Conservation (phyloP, 2,329 filamentous ascomycete genomes). For the Fusarium bactridioides region DNA sequence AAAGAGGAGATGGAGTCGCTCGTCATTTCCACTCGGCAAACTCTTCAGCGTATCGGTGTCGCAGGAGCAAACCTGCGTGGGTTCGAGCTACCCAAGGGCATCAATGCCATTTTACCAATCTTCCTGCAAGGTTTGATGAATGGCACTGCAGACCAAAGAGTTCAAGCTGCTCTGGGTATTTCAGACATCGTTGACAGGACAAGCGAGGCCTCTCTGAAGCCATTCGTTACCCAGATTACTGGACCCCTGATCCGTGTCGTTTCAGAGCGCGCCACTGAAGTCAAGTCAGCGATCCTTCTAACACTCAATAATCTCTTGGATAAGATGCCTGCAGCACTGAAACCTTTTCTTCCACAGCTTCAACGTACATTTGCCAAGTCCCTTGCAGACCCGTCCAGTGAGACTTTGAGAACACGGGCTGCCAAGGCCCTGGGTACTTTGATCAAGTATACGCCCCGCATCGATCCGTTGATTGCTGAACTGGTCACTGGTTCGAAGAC, state of each 20-base stretch:
- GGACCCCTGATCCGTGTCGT: slow-evolving; percentile 97
- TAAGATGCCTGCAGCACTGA: slow-evolving; percentile 94
- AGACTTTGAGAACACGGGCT: slow-evolving; percentile 84
- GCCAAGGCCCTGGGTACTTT: slow-evolving; percentile 94
- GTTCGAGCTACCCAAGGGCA: slow-evolving; percentile 93
- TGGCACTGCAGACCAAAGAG: slow-evolving; percentile 89
- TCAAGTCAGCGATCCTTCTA: slow-evolving; percentile 92
- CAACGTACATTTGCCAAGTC: slow-evolving; percentile 98
- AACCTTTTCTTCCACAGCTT: slow-evolving; percentile 95
- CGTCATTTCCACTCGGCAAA: slow-evolving; percentile 84
- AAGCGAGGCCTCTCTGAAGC: slow-evolving; percentile 84
- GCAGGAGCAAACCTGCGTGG: slow-evolving; percentile 84
- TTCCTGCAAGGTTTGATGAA: slow-evolving; percentile 99
- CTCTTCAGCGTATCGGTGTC: slow-evolving; percentile 87
- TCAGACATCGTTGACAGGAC: slow-evolving; percentile 96
- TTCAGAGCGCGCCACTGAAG: slow-evolving; percentile 93
- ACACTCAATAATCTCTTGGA: slow-evolving; percentile 95
- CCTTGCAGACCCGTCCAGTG: slow-evolving; percentile 90
- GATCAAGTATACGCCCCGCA: slow-evolving; percentile 93
- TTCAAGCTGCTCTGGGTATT: slow-evolving; percentile 89
- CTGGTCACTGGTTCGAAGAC: slow-evolving; percentile 97
- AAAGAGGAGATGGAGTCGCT: slow-evolving; percentile 99
- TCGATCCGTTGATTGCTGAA: slow-evolving; percentile 92
- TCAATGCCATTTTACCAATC: slow-evolving; percentile 94
- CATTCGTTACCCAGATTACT: slow-evolving; percentile 97